Base-by-base conservation (phyloP, 306 rosid genomes). In the Prunus fruticosa region DNA sequence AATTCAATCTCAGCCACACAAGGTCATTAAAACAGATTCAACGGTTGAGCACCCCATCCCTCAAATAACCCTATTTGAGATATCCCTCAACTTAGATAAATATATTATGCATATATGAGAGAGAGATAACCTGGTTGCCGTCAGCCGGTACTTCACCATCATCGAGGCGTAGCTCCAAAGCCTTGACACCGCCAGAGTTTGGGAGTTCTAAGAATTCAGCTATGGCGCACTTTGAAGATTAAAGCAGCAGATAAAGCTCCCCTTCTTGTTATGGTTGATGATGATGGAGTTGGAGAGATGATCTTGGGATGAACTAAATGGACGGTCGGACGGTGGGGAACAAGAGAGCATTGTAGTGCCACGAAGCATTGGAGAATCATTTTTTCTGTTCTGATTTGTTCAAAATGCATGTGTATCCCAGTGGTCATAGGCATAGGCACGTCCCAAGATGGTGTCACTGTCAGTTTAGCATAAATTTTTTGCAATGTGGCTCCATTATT, bases 131-230 rank as follows among this genome's bases (percentile, higher is more conserved):
- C 91, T 82, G 91, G 88, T 91, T 94, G 9, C 97, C 96, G 64
- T 86, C 58, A 25, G 81, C 11, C 47, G 96, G 96, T 79, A 81
- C 77, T 76, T 87, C 87, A 16, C 97, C 97, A 0, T 92, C 83
- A 53, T 96, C 96, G 61, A 82, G 57, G 73, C 86, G 91, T 47
- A 94, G 91, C 72, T 94, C 98, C 77, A 91, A 75, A 19, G 85
- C 93, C 90, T 85, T 88, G 28, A 93, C 90, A 34, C 97, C 93
- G n/a, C 89, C 87, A 0, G 97, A 91, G 75, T 86, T 78, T 0
- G 86, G 88, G 67, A 94, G 88, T 80, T 87, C 91, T 67, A 53
- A 67, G 88, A 93, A 93, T 8, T 91, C 85, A 23, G 89, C 78
- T 20, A 80, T 13, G 57, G 91, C 69, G 49, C 78, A 82, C 64